Evolutionary conservation across 1,284 basidiomycete species (phyloP).

Genomic region (Takashimella tepidaria): DNA sequence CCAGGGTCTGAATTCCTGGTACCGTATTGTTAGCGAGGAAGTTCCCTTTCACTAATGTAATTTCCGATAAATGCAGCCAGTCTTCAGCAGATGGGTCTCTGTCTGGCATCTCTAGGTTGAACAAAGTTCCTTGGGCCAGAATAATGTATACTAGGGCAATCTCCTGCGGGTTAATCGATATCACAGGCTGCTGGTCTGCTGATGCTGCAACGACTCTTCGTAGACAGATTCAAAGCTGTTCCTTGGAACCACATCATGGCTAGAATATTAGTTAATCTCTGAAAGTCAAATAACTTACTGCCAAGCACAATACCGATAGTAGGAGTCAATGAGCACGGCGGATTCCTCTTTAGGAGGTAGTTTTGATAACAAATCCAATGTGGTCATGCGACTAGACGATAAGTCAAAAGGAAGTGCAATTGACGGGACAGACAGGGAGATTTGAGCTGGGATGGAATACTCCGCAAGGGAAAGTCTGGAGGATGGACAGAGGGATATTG

Average conservation of each 20-base stretch:
- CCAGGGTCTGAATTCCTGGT: constrained; percentile 12
- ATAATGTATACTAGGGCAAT: constrained; percentile 11
- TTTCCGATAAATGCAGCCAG: constrained; percentile 11
- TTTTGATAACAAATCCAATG: neutral
- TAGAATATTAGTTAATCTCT: constrained; percentile 6
- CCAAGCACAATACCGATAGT: constrained; percentile 32
- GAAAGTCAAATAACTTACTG: constrained; percentile 17
- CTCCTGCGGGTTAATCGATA: constrained; percentile 17
- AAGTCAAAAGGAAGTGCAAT: neutral
- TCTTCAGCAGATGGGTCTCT: constrained; percentile 15
- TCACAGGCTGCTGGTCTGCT: too few relatives aligned
- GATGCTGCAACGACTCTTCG: too few relatives aligned
- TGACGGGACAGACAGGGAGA: neutral
- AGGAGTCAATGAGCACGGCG: constrained; percentile 24
- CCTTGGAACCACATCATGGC: constrained; percentile 28
- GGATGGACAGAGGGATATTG: neutral
- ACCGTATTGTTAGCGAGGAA: constrained; percentile 12
- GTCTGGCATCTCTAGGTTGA: constrained; percentile 20
- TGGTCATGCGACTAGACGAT: neutral
- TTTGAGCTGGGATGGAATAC: neutral
- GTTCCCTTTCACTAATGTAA: constrained; percentile 16
- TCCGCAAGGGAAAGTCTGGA: neutral
- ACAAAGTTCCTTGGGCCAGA: constrained; percentile 11
- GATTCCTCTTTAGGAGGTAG: constrained; percentile 30
- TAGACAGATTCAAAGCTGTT: constrained; percentile 22